These are phyloP conservation scores for Fusarium papillatum DNA, from an alignment of 2,329 filamentous ascomycete genomes.

Conservation along the genomic window DNA sequence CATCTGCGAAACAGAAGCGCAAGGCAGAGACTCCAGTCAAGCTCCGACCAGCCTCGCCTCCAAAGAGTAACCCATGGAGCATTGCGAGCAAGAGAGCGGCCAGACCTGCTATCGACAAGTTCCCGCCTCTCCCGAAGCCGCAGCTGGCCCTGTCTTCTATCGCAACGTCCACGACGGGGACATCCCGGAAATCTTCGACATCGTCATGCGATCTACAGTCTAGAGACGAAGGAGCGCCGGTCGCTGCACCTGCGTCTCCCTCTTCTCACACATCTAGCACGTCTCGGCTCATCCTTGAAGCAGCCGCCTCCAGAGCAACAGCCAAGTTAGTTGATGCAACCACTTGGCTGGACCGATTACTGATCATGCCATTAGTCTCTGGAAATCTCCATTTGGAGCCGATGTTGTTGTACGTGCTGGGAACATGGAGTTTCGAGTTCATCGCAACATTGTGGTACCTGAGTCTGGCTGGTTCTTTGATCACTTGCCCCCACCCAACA, in stretches of 20 bases:
- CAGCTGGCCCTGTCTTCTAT: conserved; percentile 6
- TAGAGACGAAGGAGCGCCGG: conserved; percentile 17
- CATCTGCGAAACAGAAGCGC: conserved; percentile 11
- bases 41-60: conserved; percentile 50
- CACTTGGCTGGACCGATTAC: conserved; percentile 3
- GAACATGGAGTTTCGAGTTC: conserved; percentile 43
- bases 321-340: conserved; percentile 36
- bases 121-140: conserved; percentile 39
- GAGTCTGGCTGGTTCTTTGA: conserved; percentile 52
- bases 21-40: conserved; percentile 29
- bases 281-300: conserved; percentile 41
- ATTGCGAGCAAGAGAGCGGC: conserved; percentile 6
- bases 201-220: conserved; percentile 18
- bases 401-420: conserved; percentile 48
- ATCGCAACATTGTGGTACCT: conserved; percentile 50
- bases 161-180: conserved; percentile 14
- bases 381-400: conserved; percentile 48
- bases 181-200: conserved; percentile 29
- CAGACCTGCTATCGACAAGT: conserved; percentile 22
- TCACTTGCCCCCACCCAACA: conserved; percentile 46
- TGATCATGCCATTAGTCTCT: conserved; percentile 45
- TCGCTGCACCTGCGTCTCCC: conserved; percentile 29
- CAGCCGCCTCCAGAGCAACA: conserved; percentile 44
- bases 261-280: conserved; percentile 38
- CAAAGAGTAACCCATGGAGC: conserved; percentile 50